Conservation (phyloP, 768 basidiomycete genomes). For the Dioszegia aurantiaca region DNA sequence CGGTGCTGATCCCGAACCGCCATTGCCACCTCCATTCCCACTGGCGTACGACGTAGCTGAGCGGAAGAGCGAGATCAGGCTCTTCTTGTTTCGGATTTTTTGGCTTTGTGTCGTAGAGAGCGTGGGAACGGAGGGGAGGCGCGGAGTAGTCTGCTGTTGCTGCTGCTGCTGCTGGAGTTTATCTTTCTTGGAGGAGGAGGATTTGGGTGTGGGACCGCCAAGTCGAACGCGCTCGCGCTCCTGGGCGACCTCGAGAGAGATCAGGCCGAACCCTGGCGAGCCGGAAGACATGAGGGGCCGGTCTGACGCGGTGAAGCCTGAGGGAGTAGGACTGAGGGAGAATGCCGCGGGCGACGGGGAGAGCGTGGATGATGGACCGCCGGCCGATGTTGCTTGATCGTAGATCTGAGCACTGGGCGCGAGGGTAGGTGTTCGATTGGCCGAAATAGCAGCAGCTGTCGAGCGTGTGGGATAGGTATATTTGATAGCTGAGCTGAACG, state of each 20-base stretch:
- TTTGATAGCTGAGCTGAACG: conserved; percentile 8
- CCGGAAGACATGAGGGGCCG: conserved; percentile 25
- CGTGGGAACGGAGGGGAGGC: conserved; percentile 9
- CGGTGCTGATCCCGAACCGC: conserved; percentile 3
- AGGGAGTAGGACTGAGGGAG: conserved; percentile 10
- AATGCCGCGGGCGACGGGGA: background rate
- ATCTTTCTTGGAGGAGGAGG: background rate
- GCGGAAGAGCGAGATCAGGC: conserved; percentile 15
- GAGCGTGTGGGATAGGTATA: conserved; percentile 4
- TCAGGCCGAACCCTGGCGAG: conserved; percentile 36
- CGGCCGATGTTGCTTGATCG: background rate
- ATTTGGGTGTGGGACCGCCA: conserved; percentile 9
- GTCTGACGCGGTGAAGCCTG: conserved; percentile 14
- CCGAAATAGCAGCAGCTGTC: background rate
- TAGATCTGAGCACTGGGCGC: conserved; percentile 12
- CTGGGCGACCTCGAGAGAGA: conserved; percentile 32
- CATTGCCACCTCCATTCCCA: background rate
- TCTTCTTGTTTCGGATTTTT: conserved; percentile 12
- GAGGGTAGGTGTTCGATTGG: background rate
- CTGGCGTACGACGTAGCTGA: conserved; percentile 6
- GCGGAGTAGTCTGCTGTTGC: background rate
- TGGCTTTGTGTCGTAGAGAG: conserved; percentile 11
- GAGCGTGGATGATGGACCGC: background rate
- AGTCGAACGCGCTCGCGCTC: conserved; percentile 23
- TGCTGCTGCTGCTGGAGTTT: background rate